Evolutionary conservation across 495 filamentous ascomycete species (phyloP).

Genomic region (Rhypophila decipiens): DNA sequence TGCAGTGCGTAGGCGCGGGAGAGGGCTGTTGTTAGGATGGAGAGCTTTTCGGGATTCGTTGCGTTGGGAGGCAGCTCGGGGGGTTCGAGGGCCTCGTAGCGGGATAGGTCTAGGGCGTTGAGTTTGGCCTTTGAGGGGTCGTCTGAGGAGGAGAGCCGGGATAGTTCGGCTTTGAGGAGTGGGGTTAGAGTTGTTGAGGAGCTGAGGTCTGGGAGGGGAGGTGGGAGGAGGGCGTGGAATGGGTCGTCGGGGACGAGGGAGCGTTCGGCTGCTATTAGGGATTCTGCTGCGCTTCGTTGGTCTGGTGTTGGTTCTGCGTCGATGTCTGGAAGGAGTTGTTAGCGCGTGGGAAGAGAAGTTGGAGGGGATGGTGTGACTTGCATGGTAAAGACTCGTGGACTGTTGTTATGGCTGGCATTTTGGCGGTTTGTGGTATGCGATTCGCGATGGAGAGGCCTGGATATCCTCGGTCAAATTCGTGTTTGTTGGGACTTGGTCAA

Average conservation of each 20-base stretch:
- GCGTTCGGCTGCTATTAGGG: slow-evolving; percentile 62
- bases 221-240: slow-evolving; percentile 37
- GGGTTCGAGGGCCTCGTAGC: slow-evolving; percentile 68
- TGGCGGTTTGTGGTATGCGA: no score
- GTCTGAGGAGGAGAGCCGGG: slow-evolving; percentile 20
- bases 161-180: slow-evolving; percentile 56
- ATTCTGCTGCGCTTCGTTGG: slow-evolving; percentile 51
- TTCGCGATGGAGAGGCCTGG: no score
- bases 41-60: slow-evolving; percentile 15
- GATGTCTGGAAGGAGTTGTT: slow-evolving; percentile 51
- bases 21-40: slow-evolving; percentile 20
- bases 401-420: slow-evolving; percentile 63
- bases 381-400: slow-evolving; percentile 82
- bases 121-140: no score
- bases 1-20: slow-evolving; percentile 55
- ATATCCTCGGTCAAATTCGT: no score
- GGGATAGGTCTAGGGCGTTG: slow-evolving; percentile 65
- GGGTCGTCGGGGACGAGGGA: slow-evolving; percentile 33
- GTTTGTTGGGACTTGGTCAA: no score
- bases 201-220: slow-evolving; percentile 13
- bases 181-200: slow-evolving; percentile 45
- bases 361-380: slow-evolving; percentile 33
- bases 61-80: slow-evolving; percentile 18
- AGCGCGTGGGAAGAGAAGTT: background rate
- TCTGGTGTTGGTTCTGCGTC: slow-evolving; percentile 57